Conservation (phyloP, 768 basidiomycete genomes). For the Tricholoma hemisulphureum region DNA sequence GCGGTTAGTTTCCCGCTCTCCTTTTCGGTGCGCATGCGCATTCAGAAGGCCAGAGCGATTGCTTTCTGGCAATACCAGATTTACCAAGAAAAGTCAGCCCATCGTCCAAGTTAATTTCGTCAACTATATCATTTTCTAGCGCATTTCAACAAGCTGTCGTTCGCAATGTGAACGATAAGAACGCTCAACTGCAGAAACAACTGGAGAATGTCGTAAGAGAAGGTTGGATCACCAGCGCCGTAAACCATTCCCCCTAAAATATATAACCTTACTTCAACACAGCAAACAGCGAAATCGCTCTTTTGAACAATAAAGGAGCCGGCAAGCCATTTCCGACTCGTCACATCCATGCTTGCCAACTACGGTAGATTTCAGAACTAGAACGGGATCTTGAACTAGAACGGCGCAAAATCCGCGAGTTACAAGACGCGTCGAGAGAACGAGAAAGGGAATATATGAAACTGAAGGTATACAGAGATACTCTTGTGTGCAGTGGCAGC, state of each 20-base stretch:
- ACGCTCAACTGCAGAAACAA: constrained; percentile 80
- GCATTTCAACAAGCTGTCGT: constrained; percentile 84
- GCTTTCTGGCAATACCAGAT: constrained; percentile 92
- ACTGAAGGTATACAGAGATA: constrained; percentile 56
- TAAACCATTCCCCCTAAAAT: too few relatives aligned
- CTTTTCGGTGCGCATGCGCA: background rate
- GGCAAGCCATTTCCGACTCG: constrained; percentile 46
- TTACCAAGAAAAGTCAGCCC: constrained; percentile 73
- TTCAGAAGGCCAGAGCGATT: constrained; percentile 52
- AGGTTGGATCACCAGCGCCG: constrained; percentile 48
- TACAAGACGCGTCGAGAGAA: constrained; percentile 73
- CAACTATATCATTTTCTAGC: constrained; percentile 31
- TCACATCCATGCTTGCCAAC: background rate
- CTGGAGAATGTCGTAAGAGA: constrained; percentile 82
- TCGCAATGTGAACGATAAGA: constrained; percentile 79
- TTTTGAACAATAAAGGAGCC: constrained; percentile 66
- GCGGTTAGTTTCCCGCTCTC: constrained; percentile 43
- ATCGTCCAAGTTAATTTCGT: background rate
- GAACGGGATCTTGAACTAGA: constrained; percentile 82
- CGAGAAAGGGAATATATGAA: constrained; percentile 87
- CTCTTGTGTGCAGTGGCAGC: background rate
- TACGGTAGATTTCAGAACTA: constrained; percentile 46
- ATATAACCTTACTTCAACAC: too few relatives aligned
- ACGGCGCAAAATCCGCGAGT: constrained; percentile 66
- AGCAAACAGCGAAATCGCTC: constrained; percentile 77